Evolutionary conservation across 2,329 filamentous ascomycete species (phyloP).

Genomic region (Coniella vitis): DNA sequence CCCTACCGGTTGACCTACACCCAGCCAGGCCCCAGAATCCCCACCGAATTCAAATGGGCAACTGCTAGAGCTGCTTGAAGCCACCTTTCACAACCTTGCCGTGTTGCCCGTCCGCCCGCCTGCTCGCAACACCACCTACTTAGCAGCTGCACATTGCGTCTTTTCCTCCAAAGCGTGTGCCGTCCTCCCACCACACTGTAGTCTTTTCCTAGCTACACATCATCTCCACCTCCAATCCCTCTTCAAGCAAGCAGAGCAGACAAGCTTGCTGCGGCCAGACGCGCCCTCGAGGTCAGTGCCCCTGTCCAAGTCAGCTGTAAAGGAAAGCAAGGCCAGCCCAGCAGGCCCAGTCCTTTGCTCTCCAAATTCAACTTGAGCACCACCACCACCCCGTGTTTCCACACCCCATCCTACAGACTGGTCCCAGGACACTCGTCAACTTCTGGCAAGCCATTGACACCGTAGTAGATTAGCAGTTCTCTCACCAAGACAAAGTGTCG

Average conservation of each 20-base stretch:
- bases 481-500: background rate
- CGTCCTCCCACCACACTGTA: background rate
- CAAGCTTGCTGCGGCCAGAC: background rate
- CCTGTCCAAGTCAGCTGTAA: background rate
- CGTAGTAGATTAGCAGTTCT: background rate
- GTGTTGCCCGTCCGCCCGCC: background rate
- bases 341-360: background rate
- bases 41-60: slow-evolving; percentile 4
- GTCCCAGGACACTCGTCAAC: too few relatives aligned
- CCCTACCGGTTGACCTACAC: background rate
- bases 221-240: background rate
- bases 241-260: background rate
- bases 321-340: background rate
- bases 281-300: background rate
- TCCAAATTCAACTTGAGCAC: background rate
- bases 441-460: background rate
- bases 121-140: background rate
- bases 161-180: background rate
- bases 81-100: slow-evolving; percentile 16
- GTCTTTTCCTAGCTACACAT: background rate
- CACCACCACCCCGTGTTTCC: background rate
- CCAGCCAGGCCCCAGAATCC: background rate
- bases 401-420: background rate
- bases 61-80: slow-evolving; percentile 10
- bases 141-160: slow-evolving; percentile 4